Evolutionary conservation across 2,329 filamentous ascomycete species (phyloP).

Genomic region (Davidsoniella neocaledoniae): DNA sequence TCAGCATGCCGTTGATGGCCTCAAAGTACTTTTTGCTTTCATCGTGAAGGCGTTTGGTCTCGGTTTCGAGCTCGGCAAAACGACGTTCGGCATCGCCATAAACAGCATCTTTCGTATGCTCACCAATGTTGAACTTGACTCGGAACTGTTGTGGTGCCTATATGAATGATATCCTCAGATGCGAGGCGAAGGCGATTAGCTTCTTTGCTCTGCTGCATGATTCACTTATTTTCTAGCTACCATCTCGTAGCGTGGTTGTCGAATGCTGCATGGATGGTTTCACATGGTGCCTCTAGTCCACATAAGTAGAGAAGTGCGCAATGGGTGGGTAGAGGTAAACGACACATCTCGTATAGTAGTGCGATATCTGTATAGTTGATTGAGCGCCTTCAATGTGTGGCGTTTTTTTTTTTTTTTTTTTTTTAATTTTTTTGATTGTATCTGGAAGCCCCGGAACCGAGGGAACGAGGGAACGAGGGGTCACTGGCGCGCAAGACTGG

Average conservation of each 20-base stretch:
- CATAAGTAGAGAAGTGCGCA: too few species aligned
- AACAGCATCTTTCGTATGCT: constrained; percentile 85
- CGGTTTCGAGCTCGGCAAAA: constrained; percentile 82
- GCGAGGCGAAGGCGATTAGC: neutral
- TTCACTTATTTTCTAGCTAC: too few species aligned
- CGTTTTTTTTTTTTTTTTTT: neutral
- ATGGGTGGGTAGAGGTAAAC: too few species aligned
- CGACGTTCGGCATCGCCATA: constrained; percentile 89
- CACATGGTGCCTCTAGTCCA: too few species aligned
- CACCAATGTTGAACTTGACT: constrained; percentile 84
- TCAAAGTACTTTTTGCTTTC: constrained; percentile 96
- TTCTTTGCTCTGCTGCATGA: neutral
- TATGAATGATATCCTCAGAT: neutral
- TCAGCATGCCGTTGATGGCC: constrained; percentile 94
- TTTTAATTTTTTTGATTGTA: constrained; percentile 4
- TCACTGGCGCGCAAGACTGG: neutral
- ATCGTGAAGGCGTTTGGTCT: constrained; percentile 94
- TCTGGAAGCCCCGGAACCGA: constrained; percentile 9
- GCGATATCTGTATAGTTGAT: too few species aligned
- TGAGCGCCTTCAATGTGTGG: neutral
- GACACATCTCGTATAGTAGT: too few species aligned
- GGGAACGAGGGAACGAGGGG: neutral
- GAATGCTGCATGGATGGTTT: too few species aligned
- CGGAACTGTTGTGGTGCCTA: constrained; percentile 84
- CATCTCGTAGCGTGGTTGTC: too few species aligned